Conservation (phyloP, 495 filamentous ascomycete genomes). For the Tricharina praecox region DNA sequence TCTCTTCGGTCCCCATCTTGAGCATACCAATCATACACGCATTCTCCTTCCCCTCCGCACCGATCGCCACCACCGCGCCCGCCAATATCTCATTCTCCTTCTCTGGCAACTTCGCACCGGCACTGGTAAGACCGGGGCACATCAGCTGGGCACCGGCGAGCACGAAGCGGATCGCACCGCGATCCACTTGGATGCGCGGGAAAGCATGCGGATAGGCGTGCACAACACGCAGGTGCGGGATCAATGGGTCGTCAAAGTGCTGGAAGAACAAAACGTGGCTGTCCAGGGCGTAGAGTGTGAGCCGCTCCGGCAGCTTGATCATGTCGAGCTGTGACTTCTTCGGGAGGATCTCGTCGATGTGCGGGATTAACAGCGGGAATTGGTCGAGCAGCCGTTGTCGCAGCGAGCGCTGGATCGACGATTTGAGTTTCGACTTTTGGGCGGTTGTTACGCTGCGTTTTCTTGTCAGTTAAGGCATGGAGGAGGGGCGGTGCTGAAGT, state of each 20-base stretch:
- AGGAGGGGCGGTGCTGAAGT: slow-evolving; percentile 1
- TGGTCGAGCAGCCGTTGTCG: slow-evolving; percentile 64
- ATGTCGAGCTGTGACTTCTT: slow-evolving; percentile 88
- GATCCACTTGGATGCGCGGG: slow-evolving; percentile 57
- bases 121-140: slow-evolving; percentile 75
- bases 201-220: slow-evolving; percentile 55
- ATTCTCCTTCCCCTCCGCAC: slow-evolving; percentile 84
- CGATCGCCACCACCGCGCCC: slow-evolving; percentile 68
- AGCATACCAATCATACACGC: slow-evolving; percentile 75
- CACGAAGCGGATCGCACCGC: slow-evolving; percentile 93
- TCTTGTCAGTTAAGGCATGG: slow-evolving; percentile 6
- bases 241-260: slow-evolving; percentile 55
- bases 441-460: slow-evolving; percentile 48
- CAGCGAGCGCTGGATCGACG: slow-evolving; percentile 74
- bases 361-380: slow-evolving; percentile 69
- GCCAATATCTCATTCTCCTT: slow-evolving; percentile 44
- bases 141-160: slow-evolving; percentile 83
- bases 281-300: slow-evolving; percentile 70
- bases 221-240: slow-evolving; percentile 66
- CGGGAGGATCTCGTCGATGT: slow-evolving; percentile 88
- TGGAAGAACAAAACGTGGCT: slow-evolving; percentile 73
- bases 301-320: slow-evolving; percentile 74
- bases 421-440: slow-evolving; percentile 91
- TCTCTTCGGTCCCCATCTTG: slow-evolving; percentile 77
- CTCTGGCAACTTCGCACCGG: slow-evolving; percentile 60